A percentile compares a stretch with the other conserved stretches of the same genome.
Evolutionary conservation across 495 filamentous ascomycete species (phyloP).

Genomic region (Penicillium riverlandense): DNA sequence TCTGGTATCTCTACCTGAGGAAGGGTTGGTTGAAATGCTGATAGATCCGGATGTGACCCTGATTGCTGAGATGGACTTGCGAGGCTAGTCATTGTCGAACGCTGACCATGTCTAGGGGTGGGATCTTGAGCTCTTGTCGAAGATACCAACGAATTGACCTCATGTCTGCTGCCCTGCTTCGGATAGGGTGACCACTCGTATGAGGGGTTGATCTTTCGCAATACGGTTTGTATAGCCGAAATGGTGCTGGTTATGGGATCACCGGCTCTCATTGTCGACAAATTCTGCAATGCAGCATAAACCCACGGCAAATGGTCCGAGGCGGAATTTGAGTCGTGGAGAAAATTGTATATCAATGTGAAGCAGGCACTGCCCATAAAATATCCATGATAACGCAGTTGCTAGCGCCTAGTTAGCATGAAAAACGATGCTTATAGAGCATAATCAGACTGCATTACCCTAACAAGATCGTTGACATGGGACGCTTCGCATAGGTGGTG

Average conservation of each 20-base stretch:
- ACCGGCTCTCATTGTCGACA: constrained; percentile 23
- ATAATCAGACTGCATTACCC: constrained; percentile 12
- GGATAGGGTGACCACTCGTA: constrained; percentile 23
- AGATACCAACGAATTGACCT: neutral
- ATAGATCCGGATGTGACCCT: constrained; percentile 5
- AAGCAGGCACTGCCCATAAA: constrained; percentile 31
- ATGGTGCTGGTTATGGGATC: constrained; percentile 27
- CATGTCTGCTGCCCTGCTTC: neutral
- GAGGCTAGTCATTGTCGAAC: neutral
- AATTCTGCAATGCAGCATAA: constrained; percentile 23
- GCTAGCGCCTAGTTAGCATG: constrained; percentile 12
- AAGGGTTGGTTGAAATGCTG: constrained; percentile 16
- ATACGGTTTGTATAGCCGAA: constrained; percentile 23
- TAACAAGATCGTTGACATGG: constrained; percentile 26
- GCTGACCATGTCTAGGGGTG: neutral
- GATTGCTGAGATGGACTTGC: neutral
- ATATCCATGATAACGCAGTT: constrained; percentile 36
- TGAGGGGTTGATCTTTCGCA: constrained; percentile 26
- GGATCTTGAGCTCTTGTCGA: neutral
- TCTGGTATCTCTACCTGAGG: constrained; percentile 16
- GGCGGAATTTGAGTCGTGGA: constrained; percentile 26
- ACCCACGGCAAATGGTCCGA: constrained; percentile 35
- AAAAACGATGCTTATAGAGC: neutral
- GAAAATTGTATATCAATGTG: constrained; percentile 33
- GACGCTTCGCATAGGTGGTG: constrained; percentile 29